These are phyloP conservation scores for Fusarium sambucinum DNA, from an alignment of 2,329 filamentous ascomycete species.

Conservation along the genomic window DNA sequence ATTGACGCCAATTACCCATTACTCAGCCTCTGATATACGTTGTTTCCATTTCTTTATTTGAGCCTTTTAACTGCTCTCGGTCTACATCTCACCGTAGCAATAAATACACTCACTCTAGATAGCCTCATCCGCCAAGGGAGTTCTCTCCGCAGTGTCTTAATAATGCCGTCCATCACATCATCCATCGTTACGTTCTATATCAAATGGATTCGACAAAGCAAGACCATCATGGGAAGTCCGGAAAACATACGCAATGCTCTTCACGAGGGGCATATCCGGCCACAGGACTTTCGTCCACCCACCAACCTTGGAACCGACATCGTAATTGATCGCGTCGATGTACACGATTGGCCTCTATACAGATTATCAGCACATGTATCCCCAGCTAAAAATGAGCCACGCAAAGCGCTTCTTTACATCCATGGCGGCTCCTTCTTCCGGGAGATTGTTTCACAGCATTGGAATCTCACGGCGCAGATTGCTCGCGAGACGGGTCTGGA, in stretches of 20 bases:
- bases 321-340: neutral
- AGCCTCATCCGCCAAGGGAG: too few species aligned
- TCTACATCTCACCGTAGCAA: too few species aligned
- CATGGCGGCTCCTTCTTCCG: conserved; percentile 6
- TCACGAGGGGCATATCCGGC: neutral
- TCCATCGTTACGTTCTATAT: neutral
- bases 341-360: conserved; percentile 8
- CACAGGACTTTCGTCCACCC: neutral
- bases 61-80: too few species aligned
- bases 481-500: neutral
- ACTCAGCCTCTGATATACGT: too few species aligned
- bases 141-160: neutral
- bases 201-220: neutral
- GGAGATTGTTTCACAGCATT: conserved; percentile 3
- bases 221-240: neutral
- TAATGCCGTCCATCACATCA: neutral
- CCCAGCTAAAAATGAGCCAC: neutral
- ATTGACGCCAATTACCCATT: too few species aligned
- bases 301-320: conserved; percentile 2
- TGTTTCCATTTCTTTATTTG: too few species aligned
- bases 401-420: neutral
- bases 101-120: too few species aligned
- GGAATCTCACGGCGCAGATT: neutral
- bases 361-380: neutral
- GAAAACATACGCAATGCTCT: neutral